These are phyloP conservation scores for Apostasia ramifera DNA, from an alignment of 106 monocot genomes.

Conservation along the genomic window DNA sequence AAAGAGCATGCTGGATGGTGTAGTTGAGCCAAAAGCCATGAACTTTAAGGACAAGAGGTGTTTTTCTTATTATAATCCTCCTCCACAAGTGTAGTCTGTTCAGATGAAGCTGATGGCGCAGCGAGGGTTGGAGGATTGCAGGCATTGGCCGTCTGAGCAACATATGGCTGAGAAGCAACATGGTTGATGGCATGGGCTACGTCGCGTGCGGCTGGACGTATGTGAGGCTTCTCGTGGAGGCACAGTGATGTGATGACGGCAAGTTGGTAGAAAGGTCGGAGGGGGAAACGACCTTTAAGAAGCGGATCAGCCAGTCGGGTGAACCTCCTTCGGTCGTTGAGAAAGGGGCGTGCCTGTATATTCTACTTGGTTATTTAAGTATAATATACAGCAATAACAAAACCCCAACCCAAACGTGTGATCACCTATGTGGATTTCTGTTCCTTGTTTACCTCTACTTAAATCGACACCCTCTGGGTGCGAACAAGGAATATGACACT, in stretches of 20 bases:
- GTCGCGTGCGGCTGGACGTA: constrained; percentile 47
- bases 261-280: constrained; percentile 56
- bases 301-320: constrained; percentile 45
- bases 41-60: no score
- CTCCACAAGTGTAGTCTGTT: no score
- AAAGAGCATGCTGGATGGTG: no score
- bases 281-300: constrained; percentile 47
- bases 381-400: no score
- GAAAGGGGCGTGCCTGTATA: constrained; percentile 48
- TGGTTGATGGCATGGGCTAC: constrained; percentile 50
- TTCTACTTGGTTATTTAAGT: no score
- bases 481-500: no score
- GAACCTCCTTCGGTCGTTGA: constrained; percentile 42
- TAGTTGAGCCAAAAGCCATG: no score
- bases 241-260: constrained; percentile 47
- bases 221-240: constrained; percentile 48
- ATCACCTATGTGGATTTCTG: no score
- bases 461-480: no score
- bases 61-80: no score
- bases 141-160: not conserved
- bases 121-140: not conserved
- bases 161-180: constrained; percentile 55
- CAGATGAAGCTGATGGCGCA: not conserved
- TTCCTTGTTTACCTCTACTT: no score
- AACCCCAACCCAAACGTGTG: no score